These are phyloP conservation scores for Karstenula rhodostoma DNA, from an alignment of 2,329 filamentous ascomycete genomes.

Conservation along the genomic window DNA sequence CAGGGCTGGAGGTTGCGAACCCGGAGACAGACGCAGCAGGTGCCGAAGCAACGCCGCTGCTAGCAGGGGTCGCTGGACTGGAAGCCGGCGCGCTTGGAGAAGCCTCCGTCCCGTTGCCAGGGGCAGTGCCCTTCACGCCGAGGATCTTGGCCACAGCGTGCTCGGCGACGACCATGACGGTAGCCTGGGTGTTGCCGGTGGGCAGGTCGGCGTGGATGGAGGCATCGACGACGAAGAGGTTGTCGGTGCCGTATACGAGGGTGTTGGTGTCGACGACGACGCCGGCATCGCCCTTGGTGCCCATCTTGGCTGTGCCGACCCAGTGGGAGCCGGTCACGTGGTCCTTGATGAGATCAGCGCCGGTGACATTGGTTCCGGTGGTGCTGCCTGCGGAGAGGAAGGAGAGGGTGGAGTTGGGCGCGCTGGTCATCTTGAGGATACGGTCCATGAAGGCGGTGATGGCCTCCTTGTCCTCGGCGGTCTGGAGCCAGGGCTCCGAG, in stretches of 20 bases:
- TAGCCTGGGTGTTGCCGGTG: constrained; percentile 72
- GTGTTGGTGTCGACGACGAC: constrained; percentile 59
- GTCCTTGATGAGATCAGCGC: constrained; percentile 43
- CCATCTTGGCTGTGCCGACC: constrained; percentile 64
- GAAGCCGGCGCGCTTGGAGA: not conserved
- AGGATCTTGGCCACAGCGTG: constrained; percentile 64
- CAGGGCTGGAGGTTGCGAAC: not conserved
- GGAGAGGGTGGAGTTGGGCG: constrained; percentile 38
- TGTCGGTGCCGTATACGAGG: constrained; percentile 56
- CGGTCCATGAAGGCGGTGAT: constrained; percentile 57
- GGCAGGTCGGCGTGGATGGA: constrained; percentile 70
- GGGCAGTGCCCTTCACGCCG: constrained; percentile 41
- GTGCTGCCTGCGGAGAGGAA: constrained; percentile 47
- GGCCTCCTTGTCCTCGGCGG: constrained; percentile 52
- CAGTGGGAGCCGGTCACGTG: constrained; percentile 49
- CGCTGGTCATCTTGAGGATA: constrained; percentile 48
- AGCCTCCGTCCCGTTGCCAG: constrained; percentile 4
- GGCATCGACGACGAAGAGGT: constrained; percentile 57
- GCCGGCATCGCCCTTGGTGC: constrained; percentile 49
- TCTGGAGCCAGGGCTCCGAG: constrained; percentile 61
- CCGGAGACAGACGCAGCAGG: no score
- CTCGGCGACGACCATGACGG: constrained; percentile 71
- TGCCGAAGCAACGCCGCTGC: not conserved
- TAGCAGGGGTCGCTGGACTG: not conserved
- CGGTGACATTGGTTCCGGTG: constrained; percentile 52